Evolutionary conservation across 495 filamentous ascomycete species (phyloP).

Genomic region (Cercophora newfieldiana): DNA sequence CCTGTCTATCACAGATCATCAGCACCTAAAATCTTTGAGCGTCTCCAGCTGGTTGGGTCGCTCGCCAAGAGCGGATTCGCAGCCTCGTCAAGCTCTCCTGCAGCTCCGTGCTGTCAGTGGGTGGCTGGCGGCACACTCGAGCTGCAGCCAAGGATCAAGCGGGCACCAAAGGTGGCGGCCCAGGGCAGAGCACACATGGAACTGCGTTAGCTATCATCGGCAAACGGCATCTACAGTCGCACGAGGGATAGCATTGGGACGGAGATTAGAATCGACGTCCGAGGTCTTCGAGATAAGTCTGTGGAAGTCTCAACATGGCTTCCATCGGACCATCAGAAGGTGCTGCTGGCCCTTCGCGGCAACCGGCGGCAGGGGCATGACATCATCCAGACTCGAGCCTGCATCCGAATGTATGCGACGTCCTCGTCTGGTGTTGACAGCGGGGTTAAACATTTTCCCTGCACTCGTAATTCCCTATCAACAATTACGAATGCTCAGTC

Average conservation of each 20-base stretch:
- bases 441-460: neutral
- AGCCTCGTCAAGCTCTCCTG: neutral
- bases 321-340: too few relatives aligned
- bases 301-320: too few relatives aligned
- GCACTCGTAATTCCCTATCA: neutral
- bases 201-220: too few relatives aligned
- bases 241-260: too few relatives aligned
- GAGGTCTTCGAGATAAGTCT: too few relatives aligned
- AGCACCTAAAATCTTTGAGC: neutral
- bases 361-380: neutral
- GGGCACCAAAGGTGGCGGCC: too few relatives aligned
- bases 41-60: neutral
- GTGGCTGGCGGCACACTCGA: neutral
- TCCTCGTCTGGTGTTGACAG: too few relatives aligned
- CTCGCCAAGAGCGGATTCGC: neutral
- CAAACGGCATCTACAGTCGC: too few relatives aligned
- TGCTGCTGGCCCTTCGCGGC: too few relatives aligned
- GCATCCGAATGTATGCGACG: neutral
- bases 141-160: neutral
- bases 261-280: too few relatives aligned
- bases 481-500: neutral
- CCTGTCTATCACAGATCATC: slow-evolving; percentile 2
- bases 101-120: neutral
- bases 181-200: too few relatives aligned
- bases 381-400: neutral